These are phyloP conservation scores for Ettlia oleoabundans DNA, from an alignment of 139 green algal genomes.

Conservation along the genomic window DNA sequence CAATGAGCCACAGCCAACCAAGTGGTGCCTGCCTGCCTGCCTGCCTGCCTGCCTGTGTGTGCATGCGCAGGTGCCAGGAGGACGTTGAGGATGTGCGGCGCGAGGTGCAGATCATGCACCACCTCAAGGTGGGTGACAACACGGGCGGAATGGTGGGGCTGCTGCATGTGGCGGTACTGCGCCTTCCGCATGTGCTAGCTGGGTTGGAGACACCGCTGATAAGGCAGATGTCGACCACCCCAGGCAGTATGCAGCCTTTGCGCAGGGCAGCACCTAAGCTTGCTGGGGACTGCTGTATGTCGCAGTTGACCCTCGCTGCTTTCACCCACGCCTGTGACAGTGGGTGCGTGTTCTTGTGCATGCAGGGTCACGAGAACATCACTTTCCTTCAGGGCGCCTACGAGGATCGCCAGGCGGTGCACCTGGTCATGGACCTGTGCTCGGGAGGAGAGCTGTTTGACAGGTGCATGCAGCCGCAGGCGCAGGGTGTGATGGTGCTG, in stretches of 20 bases:
- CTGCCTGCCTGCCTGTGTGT: background rate
- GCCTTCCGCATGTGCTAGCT: too few relatives aligned
- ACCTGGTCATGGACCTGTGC: constrained; percentile 92
- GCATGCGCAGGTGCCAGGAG: constrained; percentile 70
- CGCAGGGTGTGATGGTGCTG: background rate
- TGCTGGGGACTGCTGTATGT: too few relatives aligned
- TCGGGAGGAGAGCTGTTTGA: constrained; percentile 97
- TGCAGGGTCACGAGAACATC: constrained; percentile 80
- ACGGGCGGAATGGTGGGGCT: background rate
- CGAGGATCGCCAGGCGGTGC: constrained; percentile 82
- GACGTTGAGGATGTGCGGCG: constrained; percentile 95
- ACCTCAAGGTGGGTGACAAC: constrained; percentile 61
- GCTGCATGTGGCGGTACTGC: background rate
- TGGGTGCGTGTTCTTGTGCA: too few relatives aligned
- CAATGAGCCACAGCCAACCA: too few relatives aligned
- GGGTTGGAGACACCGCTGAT: too few relatives aligned
- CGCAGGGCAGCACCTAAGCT: too few relatives aligned
- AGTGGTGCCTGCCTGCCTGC: too few relatives aligned
- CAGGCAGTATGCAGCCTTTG: too few relatives aligned
- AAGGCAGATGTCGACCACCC: too few relatives aligned
- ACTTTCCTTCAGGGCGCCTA: constrained; percentile 73
- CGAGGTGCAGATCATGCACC: constrained; percentile 97
- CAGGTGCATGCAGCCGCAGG: constrained; percentile 76
- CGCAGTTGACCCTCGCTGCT: too few relatives aligned
- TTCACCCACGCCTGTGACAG: too few relatives aligned